Conservation (phyloP, 345 rosid genomes). For the Eucalyptus lansdowneana region DNA sequence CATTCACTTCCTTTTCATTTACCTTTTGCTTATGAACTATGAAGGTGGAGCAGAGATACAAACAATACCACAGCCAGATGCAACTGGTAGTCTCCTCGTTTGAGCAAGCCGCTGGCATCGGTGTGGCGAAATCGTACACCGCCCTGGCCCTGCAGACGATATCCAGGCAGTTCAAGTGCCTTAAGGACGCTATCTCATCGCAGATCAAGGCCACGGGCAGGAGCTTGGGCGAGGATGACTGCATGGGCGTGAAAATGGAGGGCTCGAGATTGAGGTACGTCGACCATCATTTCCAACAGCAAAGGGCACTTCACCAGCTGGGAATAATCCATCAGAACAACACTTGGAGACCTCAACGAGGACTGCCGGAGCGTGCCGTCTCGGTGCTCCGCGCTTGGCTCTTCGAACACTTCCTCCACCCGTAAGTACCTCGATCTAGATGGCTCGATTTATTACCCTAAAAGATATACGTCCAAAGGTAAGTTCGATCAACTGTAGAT, state of each 20-base stretch:
- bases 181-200: conserved; percentile 45
- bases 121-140: conserved; percentile 58
- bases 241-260: conserved; percentile 24
- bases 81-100: conserved; percentile 37
- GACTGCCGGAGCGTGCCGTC: conserved; percentile 76
- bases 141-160: conserved; percentile 55
- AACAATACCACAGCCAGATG: conserved; percentile 67
- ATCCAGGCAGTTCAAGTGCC: conserved; percentile 60
- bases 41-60: conserved; percentile 65
- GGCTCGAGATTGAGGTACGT: conserved; percentile 32
- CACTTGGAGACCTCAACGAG: conserved; percentile 77
- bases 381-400: conserved; percentile 78
- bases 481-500: neutral
- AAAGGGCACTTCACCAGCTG: conserved; percentile 38
- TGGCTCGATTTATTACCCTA: neutral
- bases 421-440: conserved; percentile 23
- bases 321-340: conserved; percentile 39
- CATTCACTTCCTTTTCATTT: neutral
- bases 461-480: neutral
- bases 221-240: conserved; percentile 52
- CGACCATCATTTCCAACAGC: conserved; percentile 46
- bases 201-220: conserved; percentile 48
- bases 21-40: neutral
- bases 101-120: conserved; percentile 54
- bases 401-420: conserved; percentile 82